phyloP scores from a whole-genome alignment of 2,329 filamentous ascomycete species.

The Botrytis sinoallii region DNA sequence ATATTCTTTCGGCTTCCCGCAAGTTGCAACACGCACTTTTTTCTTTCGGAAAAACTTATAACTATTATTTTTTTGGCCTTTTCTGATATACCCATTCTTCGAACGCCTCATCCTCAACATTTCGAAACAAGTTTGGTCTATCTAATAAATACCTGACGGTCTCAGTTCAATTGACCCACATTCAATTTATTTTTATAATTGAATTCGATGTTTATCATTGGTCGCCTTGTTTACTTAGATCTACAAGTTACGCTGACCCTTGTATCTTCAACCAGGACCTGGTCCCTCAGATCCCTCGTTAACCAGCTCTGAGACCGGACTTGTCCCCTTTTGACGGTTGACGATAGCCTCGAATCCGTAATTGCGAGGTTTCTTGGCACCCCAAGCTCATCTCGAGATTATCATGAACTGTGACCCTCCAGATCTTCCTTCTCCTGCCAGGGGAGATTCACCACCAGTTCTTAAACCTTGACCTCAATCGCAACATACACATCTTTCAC shows the following conservation, averaged over 20 bases:
- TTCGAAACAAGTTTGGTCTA: conserved; percentile 15
- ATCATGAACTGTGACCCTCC: conserved; percentile 39
- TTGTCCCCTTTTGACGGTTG: conserved; percentile 19
- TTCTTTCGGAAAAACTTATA: conserved; percentile 5
- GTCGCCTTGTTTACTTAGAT: conserved; percentile 23
- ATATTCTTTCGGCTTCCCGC: background rate
- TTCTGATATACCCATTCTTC: background rate
- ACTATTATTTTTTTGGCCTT: background rate
- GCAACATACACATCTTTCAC: background rate
- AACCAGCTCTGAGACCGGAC: conserved; percentile 12
- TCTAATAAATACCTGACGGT: background rate
- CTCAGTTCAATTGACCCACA: conserved; percentile 14
- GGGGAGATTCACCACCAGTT: conserved; percentile 37
- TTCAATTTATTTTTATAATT: conserved; percentile 11
- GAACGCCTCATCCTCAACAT: background rate
- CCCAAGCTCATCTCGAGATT: conserved; percentile 29
- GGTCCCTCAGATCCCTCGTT: conserved; percentile 9
- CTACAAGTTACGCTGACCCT: conserved; percentile 16
- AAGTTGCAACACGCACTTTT: background rate
- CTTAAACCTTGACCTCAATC: conserved; percentile 36
- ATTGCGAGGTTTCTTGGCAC: conserved; percentile 30
- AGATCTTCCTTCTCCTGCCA: conserved; percentile 36
- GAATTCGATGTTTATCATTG: conserved; percentile 20
- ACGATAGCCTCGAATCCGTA: conserved; percentile 24
- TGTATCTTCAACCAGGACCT: conserved; percentile 10